phyloP scores from a whole-genome alignment of 495 filamentous ascomycete genomes.

The Penicillium ochrochloron region DNA sequence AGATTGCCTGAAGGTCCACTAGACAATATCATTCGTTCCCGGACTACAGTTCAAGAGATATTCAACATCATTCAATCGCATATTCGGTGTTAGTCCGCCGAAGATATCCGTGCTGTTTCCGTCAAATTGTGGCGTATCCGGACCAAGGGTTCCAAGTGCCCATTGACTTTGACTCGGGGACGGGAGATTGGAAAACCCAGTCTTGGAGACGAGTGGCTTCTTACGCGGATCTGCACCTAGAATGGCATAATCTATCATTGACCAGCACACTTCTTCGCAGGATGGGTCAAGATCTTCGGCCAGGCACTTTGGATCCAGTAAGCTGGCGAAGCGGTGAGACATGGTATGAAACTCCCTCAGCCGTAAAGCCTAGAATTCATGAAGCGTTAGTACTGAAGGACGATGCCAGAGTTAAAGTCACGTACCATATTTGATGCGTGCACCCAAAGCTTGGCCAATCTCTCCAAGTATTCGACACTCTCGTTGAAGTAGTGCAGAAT shows the following conservation, averaged over 20 bases:
- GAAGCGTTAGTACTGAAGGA: background rate
- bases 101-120: conserved; percentile 15
- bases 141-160: conserved; percentile 17
- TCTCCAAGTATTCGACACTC: conserved; percentile 22
- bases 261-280: conserved; percentile 24
- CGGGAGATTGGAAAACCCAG: conserved; percentile 14
- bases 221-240: conserved; percentile 20
- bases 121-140: conserved; percentile 5
- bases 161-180: conserved; percentile 21
- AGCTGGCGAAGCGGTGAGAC: conserved; percentile 17
- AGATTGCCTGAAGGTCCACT: background rate
- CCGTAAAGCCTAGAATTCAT: conserved; percentile 17
- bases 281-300: conserved; percentile 24
- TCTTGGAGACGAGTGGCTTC: conserved; percentile 12
- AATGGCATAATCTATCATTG: conserved; percentile 35
- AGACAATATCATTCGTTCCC: conserved; percentile 11
- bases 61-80: conserved; percentile 30
- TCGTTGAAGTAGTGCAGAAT: conserved; percentile 22
- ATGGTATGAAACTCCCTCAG: conserved; percentile 33
- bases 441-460: conserved; percentile 26
- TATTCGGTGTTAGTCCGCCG: conserved; percentile 16
- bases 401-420: background rate
- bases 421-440: conserved; percentile 35
- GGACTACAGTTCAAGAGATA: conserved; percentile 27
- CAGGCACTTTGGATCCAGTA: conserved; percentile 27